These are phyloP conservation scores for Aureoboletus auriporus DNA, from an alignment of 768 basidiomycete genomes.

Conservation along the genomic window DNA sequence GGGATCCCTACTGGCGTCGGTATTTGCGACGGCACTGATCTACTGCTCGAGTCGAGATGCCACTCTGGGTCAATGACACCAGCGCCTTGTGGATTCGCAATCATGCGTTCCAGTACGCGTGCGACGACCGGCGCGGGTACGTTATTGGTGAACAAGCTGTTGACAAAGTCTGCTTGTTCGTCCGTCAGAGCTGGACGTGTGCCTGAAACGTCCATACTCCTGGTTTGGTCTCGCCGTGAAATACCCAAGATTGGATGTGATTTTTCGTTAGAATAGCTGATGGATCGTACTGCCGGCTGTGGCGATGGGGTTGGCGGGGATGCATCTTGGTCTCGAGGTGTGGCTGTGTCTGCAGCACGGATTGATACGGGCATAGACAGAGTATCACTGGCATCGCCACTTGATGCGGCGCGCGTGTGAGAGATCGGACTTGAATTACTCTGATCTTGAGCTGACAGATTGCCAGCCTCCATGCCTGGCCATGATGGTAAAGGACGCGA, in stretches of 20 bases:
- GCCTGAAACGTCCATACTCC: neutral
- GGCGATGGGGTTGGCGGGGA: neutral
- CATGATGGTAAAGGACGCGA: constrained; percentile 7
- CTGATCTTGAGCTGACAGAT: neutral
- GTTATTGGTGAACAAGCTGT: constrained; percentile 22
- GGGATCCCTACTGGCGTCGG: neutral
- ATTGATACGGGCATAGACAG: constrained; percentile 1
- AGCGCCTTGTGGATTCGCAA: constrained; percentile 12
- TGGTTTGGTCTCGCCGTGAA: neutral
- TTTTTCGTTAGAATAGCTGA: constrained; percentile 14
- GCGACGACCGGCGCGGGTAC: constrained; percentile 24
- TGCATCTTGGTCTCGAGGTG: neutral
- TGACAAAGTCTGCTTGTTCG: constrained; percentile 24
- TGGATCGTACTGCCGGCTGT: neutral
- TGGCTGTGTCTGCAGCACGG: neutral
- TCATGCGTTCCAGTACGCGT: constrained; percentile 25
- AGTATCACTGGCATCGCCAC: neutral
- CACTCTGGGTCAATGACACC: constrained; percentile 13
- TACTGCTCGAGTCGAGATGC: neutral
- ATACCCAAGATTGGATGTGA: neutral
- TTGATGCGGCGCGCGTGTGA: neutral
- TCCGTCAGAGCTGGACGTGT: constrained; percentile 10
- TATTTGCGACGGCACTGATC: neutral
- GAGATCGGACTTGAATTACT: neutral
- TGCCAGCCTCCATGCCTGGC: constrained; percentile 3